Conservation (phyloP, 2,329 filamentous ascomycete genomes). For the Biscogniauxia mediterranea region DNA sequence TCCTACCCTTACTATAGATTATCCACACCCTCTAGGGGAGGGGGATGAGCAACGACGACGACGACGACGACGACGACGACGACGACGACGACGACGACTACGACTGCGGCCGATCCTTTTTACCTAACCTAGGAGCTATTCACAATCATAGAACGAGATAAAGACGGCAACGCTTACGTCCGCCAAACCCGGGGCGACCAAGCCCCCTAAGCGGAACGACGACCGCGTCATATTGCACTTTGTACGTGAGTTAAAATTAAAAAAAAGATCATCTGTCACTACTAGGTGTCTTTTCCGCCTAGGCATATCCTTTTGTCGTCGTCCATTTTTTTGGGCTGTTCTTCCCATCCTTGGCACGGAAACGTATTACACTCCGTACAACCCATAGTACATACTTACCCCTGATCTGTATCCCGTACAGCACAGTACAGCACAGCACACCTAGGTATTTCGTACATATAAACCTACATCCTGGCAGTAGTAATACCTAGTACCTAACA, state of each 20-base stretch:
- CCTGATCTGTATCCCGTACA: neutral
- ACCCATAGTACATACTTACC: neutral
- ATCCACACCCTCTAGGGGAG: neutral
- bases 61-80: no score
- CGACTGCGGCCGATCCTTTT: neutral
- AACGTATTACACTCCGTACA: neutral
- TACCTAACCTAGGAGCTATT: neutral
- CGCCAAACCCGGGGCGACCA: conserved; percentile 18
- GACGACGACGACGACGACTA: no score
- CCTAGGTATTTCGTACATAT: neutral
- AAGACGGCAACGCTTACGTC: conserved; percentile 22
- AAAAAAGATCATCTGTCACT: neutral
- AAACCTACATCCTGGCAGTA: neutral
- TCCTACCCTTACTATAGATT: neutral
- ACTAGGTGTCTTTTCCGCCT: neutral
- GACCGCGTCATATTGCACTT: conserved; percentile 77
- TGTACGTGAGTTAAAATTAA: conserved; percentile 60
- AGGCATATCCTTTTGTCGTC: neutral
- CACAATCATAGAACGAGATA: conserved; percentile 31
- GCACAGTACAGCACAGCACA: neutral
- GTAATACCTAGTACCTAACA: neutral
- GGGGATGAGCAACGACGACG: neutral
- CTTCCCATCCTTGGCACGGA: no score
- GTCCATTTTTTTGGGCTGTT: no score
- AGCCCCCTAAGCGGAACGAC: conserved; percentile 49